Evolutionary conservation across 345 rosid species (phyloP).

Genomic region (Lumnitzera littorea): DNA sequence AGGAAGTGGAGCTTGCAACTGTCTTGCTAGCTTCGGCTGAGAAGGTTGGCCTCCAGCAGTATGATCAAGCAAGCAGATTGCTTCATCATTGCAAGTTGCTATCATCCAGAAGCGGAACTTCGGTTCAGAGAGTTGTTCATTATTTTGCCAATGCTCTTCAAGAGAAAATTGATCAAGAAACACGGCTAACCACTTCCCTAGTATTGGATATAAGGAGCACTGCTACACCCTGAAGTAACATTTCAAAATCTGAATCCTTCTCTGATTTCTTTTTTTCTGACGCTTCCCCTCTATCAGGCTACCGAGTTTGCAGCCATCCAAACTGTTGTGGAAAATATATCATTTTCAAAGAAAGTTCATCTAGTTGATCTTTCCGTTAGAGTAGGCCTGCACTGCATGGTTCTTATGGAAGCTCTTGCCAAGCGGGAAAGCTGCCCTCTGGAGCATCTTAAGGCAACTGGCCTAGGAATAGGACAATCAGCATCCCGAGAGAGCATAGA

Average conservation of each 20-base stretch:
- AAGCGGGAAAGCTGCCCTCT: slow-evolving; percentile 9
- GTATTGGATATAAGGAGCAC: background rate
- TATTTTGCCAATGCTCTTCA: background rate
- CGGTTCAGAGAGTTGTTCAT: slow-evolving; percentile 10
- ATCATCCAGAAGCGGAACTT: slow-evolving; percentile 9
- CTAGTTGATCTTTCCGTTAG: slow-evolving; percentile 23
- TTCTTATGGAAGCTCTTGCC: background rate
- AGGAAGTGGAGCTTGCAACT: slow-evolving; percentile 21
- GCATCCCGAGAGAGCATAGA: background rate
- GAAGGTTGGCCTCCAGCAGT: slow-evolving; percentile 15
- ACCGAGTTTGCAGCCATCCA: slow-evolving; percentile 21
- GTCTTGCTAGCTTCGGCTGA: slow-evolving; percentile 19
- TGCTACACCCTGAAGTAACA: background rate
- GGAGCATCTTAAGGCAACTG: slow-evolving; percentile 18
- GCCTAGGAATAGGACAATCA: slow-evolving; percentile 1
- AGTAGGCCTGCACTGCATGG: slow-evolving; percentile 7
- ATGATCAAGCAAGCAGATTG: slow-evolving; percentile 14
- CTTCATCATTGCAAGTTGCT: slow-evolving; percentile 11
- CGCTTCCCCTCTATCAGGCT: slow-evolving; percentile 18
- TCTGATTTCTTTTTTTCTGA: background rate
- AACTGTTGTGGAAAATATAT: slow-evolving; percentile 18
- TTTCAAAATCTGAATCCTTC: background rate
- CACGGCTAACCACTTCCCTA: slow-evolving; percentile 2
- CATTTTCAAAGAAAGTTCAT: slow-evolving; percentile 16
- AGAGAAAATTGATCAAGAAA: slow-evolving; percentile 7